Conservation (phyloP, 768 basidiomycete genomes). For the Stropharia rugosoannulata region DNA sequence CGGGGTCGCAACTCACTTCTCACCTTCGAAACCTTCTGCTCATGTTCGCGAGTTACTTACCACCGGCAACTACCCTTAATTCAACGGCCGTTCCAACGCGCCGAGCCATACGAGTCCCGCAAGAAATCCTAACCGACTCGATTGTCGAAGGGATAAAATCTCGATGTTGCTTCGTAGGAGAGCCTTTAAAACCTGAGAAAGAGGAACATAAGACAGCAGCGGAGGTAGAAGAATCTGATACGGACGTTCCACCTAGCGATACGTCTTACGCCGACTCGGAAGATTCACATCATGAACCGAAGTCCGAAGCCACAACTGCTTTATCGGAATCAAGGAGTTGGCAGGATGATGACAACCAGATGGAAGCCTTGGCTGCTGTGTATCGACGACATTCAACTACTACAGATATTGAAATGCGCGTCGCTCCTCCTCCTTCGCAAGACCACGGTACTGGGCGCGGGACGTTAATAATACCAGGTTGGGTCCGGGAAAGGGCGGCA, state of each 20-base stretch:
- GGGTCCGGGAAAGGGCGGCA: slow-evolving; percentile 89
- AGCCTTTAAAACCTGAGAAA: slow-evolving; percentile 23
- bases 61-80: slow-evolving; percentile 73
- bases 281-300: slow-evolving; percentile 48
- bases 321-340: slow-evolving; percentile 33
- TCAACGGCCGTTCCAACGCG: slow-evolving; percentile 63
- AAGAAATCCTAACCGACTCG: slow-evolving; percentile 74
- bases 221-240: slow-evolving; percentile 35
- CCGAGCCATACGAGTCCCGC: slow-evolving; percentile 67
- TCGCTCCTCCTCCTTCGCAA: slow-evolving; percentile 64
- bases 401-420: slow-evolving; percentile 68
- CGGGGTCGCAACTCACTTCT: slow-evolving; percentile 76
- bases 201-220: slow-evolving; percentile 26
- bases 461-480: slow-evolving; percentile 86
- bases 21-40: slow-evolving; percentile 82
- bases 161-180: slow-evolving; percentile 85
- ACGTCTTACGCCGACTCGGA: slow-evolving; percentile 67
- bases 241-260: slow-evolving; percentile 46
- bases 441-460: slow-evolving; percentile 73
- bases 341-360: slow-evolving; percentile 41
- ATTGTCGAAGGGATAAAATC: slow-evolving; percentile 92
- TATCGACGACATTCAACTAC: slow-evolving; percentile 79
- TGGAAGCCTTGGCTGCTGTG: slow-evolving; percentile 67
- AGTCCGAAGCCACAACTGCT: slow-evolving; percentile 57
- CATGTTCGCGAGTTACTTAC: slow-evolving; percentile 82